Base-by-base conservation (phyloP, 306 rosid species). In the Rosa lucieae region DNA sequence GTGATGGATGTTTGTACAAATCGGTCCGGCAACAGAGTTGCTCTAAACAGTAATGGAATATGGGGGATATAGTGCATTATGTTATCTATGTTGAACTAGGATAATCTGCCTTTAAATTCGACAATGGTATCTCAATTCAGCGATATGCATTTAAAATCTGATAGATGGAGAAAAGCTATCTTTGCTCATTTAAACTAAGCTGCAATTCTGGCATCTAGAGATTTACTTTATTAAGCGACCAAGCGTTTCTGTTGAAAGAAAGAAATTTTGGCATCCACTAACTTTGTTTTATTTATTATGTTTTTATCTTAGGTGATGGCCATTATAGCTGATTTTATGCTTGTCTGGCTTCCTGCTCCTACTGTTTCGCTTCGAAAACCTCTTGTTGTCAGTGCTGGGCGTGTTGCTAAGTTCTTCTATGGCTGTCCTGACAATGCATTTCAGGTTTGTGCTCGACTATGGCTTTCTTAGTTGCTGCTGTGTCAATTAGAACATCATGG, bases 381-480 rank as follows among this genome's bases (percentile, higher is more conserved):
- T 42, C 92, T 93, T 39, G 89, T 86, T 52, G 70, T 83, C 77
- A 86, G 72, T 61, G 96, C 98, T 5, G 98, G 99, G 62, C 78
- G 84, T 39, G 70, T 95, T 81, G 82, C 96, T 47, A 95, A 90
- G 87, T 88, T 93, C 88, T 95, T 95, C 91, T 92, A 90, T 83
- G 89, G 89, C 78, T 95, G 99, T 81, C 99, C 99, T 0, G 99
- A 91, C 70, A 95, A 95, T 78, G 98, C 99, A 69, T 95, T 95
- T 56, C 99, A 95, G 96, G 99, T 93, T 23, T 65, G 26, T 71
- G 21, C 40, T 77, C 65, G 48, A 40, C 66, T 42, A 21, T 59
- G 26, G 8, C 12, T 2, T 35, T 42, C 58, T 9, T 10, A 15
- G 32, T 35, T 42, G 13, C 42, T 35, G 10, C 26, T 39, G 18